Evolutionary conservation across 2,329 filamentous ascomycete species (phyloP), one percentile per base, ranked within the genome.

Genomic region (Talaromyces albobiverticillius): DNA sequence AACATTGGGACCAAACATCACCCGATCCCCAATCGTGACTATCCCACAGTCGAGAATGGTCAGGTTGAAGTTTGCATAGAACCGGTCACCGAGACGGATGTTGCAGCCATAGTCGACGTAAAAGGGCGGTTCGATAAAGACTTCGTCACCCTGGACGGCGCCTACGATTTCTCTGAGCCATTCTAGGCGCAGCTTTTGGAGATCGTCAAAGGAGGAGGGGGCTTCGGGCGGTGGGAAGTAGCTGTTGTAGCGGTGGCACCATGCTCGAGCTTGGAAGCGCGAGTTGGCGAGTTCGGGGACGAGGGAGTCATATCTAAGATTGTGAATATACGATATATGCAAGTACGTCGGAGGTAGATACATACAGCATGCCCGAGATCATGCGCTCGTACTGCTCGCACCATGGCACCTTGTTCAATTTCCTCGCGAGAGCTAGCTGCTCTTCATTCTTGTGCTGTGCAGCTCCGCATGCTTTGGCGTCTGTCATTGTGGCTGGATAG

Each of bases 21-120:
- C 75, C 1, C 77, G 64, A 18, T 80, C 72, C 1, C 80, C 80
- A 29, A 82, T 80, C 0, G 71, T 78, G 3, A 83, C 76, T 0
- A 81, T 64, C 3, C 73, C 75, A 29, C 76, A 81, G 60, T 83
- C 79, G 9, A 82, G 64, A 25, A 83, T 76, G 0, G 75, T 60
- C 23, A 82, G 76, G 61, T 56, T 56, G 31, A 55, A 58, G 41
- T 58, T 58, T 10, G 81, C 76, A 60, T 85, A 87, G 63, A 86
- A 85, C 8, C 76, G 70, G 38, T 81, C 72, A 5, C 84, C 84
- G 0, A 86, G 71, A 3, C 69, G 73, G 56, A 86, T 79, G 61
- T 87, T 87, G 68, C 80, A 83, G 3, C 84, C 84, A 54, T 87
- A 87, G 64, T 87, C 84, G 32, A 86, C 73, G 49, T 72, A 74